Conservation (phyloP, 83 land plant species). For the Larix sibirica region DNA sequence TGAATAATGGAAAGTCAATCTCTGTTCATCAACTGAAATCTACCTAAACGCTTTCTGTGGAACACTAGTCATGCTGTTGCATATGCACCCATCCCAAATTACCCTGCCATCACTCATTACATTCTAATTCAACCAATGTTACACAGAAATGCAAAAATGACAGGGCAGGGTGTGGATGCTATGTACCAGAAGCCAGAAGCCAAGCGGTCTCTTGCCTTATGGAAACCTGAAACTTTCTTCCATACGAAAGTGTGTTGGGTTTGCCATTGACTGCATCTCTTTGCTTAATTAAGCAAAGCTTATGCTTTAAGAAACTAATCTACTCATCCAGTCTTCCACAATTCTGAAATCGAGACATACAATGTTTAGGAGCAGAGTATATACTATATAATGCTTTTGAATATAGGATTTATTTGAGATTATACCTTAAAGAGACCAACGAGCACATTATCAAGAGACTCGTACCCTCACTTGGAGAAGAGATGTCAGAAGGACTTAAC, state of each 20-base stretch:
- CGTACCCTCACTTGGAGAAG: too few relatives aligned
- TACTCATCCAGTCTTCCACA: slow-evolving; percentile 68
- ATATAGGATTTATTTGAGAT: too few relatives aligned
- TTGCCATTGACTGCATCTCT: slow-evolving; percentile 63
- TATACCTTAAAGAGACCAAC: too few relatives aligned
- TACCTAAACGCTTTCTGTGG: slow-evolving; percentile 5
- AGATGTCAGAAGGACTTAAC: too few relatives aligned
- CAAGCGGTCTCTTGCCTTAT: slow-evolving; percentile 63
- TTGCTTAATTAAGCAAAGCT: slow-evolving; percentile 50
- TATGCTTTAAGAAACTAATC: slow-evolving; percentile 55
- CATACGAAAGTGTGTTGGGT: slow-evolving; percentile 60
- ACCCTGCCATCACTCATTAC: too few relatives aligned
- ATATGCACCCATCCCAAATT: too few relatives aligned
- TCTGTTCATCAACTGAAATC: not conserved
- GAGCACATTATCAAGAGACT: too few relatives aligned
- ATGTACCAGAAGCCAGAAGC: slow-evolving; percentile 47
- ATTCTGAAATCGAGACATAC: slow-evolving; percentile 25
- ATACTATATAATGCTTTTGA: too few relatives aligned
- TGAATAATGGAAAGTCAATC: not conserved
- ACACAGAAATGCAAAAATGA: too few relatives aligned
- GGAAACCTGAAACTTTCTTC: slow-evolving; percentile 65
- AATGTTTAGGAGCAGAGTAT: too few relatives aligned
- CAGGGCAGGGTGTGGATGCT: not conserved
- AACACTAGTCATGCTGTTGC: too few relatives aligned
- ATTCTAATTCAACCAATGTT: too few relatives aligned